These are phyloP conservation scores for Escallonia herrerae DNA, from an alignment of 129 eudicot species.

Conservation along the genomic window DNA sequence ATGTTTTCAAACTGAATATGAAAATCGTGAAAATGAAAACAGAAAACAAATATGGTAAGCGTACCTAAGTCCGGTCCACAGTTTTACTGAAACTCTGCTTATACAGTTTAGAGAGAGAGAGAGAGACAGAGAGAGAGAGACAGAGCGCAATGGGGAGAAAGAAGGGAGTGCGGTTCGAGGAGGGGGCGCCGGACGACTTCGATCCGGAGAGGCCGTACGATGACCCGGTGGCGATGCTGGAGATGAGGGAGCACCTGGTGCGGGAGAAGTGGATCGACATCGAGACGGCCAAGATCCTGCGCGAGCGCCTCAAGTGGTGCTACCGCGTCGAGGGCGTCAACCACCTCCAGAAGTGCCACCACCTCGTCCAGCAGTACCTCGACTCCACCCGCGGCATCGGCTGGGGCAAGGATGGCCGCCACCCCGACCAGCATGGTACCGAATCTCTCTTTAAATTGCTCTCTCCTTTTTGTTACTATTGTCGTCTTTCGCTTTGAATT, in stretches of 20 bases:
- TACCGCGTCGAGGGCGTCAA: constrained; percentile 86
- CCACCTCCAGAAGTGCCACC: constrained; percentile 91
- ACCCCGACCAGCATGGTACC: constrained; percentile 70
- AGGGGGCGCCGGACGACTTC: constrained; percentile 68
- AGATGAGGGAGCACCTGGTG: constrained; percentile 87
- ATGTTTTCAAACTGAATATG: too few relatives aligned
- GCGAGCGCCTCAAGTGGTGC: constrained; percentile 79
- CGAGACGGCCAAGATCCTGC: constrained; percentile 71
- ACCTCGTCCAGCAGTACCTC: constrained; percentile 79
- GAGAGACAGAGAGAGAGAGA: constrained; percentile 4
- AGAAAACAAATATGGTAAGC: too few relatives aligned
- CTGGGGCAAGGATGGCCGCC: constrained; percentile 92
- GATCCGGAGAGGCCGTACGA: constrained; percentile 83
- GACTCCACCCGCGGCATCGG: constrained; percentile 97
- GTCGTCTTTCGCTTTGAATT: neutral
- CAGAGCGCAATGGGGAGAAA: constrained; percentile 62
- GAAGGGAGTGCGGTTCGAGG: constrained; percentile 67
- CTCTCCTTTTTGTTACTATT: neutral
- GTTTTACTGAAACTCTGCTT: too few relatives aligned
- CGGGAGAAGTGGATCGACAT: constrained; percentile 95
- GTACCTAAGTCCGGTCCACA: too few relatives aligned
- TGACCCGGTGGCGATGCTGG: constrained; percentile 87
- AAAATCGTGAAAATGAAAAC: too few relatives aligned
- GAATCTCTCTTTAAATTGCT: neutral
- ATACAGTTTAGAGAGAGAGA: too few relatives aligned